Conservation (phyloP, 441 rosid species). For the Pelargonium fulgidum region DNA sequence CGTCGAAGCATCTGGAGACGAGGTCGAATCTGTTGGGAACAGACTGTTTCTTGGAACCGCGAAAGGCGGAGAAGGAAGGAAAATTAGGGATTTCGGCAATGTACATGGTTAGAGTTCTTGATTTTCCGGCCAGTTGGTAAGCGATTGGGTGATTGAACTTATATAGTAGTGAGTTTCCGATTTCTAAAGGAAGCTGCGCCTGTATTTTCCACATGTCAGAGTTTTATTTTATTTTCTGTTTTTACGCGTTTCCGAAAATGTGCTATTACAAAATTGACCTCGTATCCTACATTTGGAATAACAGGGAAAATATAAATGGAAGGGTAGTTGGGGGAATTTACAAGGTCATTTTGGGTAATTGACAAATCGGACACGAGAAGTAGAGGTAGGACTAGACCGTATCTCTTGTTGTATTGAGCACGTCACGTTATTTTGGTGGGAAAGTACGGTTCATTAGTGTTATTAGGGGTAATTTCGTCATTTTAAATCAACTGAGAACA, state of each 20-base stretch:
- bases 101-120: neutral
- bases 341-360: neutral
- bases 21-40: slow-evolving; percentile 9
- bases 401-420: neutral
- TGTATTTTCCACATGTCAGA: neutral
- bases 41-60: neutral
- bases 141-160: neutral
- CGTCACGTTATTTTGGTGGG: neutral
- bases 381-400: neutral
- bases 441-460: neutral
- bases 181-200: neutral
- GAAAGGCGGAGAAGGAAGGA: slow-evolving; percentile 9
- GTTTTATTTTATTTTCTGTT: neutral
- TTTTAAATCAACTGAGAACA: no score
- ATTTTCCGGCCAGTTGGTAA: neutral
- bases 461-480: neutral
- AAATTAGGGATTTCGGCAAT: slow-evolving; percentile 7
- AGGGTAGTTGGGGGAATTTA: neutral
- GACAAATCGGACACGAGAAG: neutral
- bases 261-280: neutral
- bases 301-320: neutral
- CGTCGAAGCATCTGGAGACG: slow-evolving; percentile 15
- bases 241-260: neutral
- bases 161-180: neutral
- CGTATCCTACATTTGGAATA: neutral